Evolutionary conservation across 768 basidiomycete genomes (phyloP).

Genomic region (Phylloporus sp.): DNA sequence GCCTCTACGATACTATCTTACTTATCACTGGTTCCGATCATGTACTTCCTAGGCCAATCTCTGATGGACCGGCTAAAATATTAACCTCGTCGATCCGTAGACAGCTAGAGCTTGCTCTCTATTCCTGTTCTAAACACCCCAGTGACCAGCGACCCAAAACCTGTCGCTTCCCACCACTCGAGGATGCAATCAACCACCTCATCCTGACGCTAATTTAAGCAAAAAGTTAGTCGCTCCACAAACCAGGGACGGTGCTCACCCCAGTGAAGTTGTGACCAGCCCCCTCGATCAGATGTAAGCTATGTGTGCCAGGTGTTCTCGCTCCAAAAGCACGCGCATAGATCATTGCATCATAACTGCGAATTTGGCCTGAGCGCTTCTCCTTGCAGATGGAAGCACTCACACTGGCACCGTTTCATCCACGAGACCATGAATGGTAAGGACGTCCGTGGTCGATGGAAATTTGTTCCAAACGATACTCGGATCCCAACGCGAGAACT

Average conservation of each 20-base stretch:
- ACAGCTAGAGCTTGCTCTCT: constrained; percentile 43
- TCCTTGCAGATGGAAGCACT: constrained; percentile 24
- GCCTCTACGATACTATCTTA: constrained; percentile 8
- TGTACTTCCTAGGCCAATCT: background rate
- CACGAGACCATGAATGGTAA: constrained; percentile 72
- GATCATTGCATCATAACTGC: constrained; percentile 68
- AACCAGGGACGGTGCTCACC: constrained; percentile 34
- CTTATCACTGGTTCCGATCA: background rate
- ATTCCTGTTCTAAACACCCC: constrained; percentile 62
- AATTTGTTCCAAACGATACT: constrained; percentile 67
- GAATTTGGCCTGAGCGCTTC: background rate
- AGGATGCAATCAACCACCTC: constrained; percentile 65
- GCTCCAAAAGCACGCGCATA: constrained; percentile 59
- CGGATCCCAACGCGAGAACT: constrained; percentile 63
- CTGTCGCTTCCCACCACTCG: constrained; percentile 58
- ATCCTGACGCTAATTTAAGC: constrained; percentile 46
- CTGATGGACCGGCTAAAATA: background rate
- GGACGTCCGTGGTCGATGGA: constrained; percentile 58
- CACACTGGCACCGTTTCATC: constrained; percentile 71
- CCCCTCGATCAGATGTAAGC: constrained; percentile 62
- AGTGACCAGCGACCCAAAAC: constrained; percentile 47
- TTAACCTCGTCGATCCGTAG: background rate
- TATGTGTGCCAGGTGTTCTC: constrained; percentile 65
- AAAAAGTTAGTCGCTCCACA: too few relatives aligned
- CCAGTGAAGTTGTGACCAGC: constrained; percentile 80